Conservation (phyloP, 805 yeast genomes). For the Yamadazyma kitorensis region DNA sequence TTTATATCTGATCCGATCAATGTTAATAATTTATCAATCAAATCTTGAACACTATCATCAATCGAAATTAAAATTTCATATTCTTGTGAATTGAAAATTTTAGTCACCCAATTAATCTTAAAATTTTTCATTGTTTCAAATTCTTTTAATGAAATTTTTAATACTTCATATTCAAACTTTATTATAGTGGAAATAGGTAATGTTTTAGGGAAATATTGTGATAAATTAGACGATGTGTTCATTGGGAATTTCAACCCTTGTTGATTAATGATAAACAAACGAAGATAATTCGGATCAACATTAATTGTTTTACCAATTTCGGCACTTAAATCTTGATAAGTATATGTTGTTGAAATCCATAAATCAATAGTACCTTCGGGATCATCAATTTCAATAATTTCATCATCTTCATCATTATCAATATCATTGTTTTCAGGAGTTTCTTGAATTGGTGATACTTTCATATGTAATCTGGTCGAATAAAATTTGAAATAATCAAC, state of each 20-base stretch:
- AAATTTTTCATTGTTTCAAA: constrained; percentile 72
- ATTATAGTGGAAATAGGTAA: constrained; percentile 44
- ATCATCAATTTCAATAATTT: constrained; percentile 38
- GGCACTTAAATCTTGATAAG: constrained; percentile 59
- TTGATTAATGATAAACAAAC: constrained; percentile 60
- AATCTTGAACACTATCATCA: constrained; percentile 49
- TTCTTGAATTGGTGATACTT: constrained; percentile 24
- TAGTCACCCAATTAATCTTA: constrained; percentile 68
- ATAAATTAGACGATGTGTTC: constrained; percentile 30
- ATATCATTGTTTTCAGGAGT: constrained; percentile 41
- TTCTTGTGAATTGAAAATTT: constrained; percentile 63
- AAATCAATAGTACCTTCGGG: constrained; percentile 44
- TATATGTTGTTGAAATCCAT: constrained; percentile 65
- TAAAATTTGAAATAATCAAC: constrained; percentile 53
- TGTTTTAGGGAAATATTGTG: constrained; percentile 40
- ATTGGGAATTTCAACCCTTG: constrained; percentile 56
- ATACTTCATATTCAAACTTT: constrained; percentile 67
- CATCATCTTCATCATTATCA: constrained; percentile 42
- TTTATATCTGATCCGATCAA: constrained; percentile 50
- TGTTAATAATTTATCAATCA: constrained; percentile 53
- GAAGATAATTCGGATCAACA: constrained; percentile 58
- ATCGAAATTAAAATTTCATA: constrained; percentile 70
- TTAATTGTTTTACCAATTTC: constrained; percentile 54
- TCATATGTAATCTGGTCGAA: constrained; percentile 58
- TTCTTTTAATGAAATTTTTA: constrained; percentile 71